These are phyloP conservation scores for Casaregolazyma lundiana DNA, from an alignment of 1,139 yeast genomes.

Conservation along the genomic window DNA sequence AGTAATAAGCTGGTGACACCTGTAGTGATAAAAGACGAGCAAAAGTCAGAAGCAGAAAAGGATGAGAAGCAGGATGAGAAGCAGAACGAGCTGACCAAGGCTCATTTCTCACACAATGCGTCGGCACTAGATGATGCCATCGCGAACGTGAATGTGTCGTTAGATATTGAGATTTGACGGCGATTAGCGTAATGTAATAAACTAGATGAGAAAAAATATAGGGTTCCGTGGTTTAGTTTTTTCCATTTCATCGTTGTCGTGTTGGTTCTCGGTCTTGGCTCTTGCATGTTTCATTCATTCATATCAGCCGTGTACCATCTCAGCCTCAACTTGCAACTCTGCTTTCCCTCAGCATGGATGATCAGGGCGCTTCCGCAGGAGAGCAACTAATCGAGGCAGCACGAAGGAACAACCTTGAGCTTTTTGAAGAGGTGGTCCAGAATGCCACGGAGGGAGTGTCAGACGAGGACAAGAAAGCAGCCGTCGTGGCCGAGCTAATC, in stretches of 20 bases:
- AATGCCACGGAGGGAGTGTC: conserved; percentile 30
- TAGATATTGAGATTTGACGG: conserved; percentile 38
- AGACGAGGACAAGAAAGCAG: conserved; percentile 27
- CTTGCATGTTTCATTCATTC: neutral
- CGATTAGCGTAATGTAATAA: neutral
- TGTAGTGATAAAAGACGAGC: conserved; percentile 37
- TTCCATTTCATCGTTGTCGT: neutral
- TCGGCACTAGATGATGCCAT: conserved; percentile 42
- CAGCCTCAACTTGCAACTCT: conserved; percentile 1
- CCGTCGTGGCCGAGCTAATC: conserved; percentile 49
- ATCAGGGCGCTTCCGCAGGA: conserved; percentile 66
- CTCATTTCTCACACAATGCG: conserved; percentile 9
- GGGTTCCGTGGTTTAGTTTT: neutral
- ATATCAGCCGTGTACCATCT: neutral
- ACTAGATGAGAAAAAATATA: neutral
- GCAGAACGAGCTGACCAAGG: conserved; percentile 32
- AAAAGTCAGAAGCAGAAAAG: conserved; percentile 36
- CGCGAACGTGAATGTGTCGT: conserved; percentile 41
- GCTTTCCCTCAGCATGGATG: conserved; percentile 17
- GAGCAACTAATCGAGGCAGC: conserved; percentile 87
- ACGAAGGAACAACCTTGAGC: conserved; percentile 80
- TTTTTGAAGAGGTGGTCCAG: conserved; percentile 53
- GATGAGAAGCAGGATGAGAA: conserved; percentile 19
- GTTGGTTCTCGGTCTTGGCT: neutral
- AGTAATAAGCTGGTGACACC: conserved; percentile 21